Conservation (phyloP, 176 grass and related monocot genomes). For the Musa beccarii region DNA sequence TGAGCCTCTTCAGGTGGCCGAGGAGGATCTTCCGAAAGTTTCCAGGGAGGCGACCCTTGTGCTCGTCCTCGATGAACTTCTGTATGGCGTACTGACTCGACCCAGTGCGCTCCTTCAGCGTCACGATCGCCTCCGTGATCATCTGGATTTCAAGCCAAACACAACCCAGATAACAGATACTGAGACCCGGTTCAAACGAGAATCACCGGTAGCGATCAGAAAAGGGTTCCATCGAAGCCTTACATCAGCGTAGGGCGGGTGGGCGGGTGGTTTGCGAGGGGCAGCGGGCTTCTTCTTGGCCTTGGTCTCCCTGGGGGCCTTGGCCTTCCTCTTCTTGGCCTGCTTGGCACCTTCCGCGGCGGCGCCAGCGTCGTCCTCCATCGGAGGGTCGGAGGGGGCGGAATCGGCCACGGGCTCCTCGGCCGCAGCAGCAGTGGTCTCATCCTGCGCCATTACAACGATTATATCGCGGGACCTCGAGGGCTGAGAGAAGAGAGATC, state of each 20-base stretch:
- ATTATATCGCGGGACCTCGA: neutral
- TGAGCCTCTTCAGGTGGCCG: constrained; percentile 53
- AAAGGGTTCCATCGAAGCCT: neutral
- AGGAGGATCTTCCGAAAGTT: constrained; percentile 58
- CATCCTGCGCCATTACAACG: constrained; percentile 30
- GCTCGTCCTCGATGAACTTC: constrained; percentile 67
- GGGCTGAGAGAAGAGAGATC: no score
- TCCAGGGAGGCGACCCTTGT: constrained; percentile 35
- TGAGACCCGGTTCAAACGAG: neutral
- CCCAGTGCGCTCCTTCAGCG: constrained; percentile 66
- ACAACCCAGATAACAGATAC: neutral
- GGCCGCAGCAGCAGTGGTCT: constrained; percentile 11
- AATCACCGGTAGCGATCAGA: neutral
- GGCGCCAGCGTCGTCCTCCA: constrained; percentile 2
- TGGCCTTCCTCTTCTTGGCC: constrained; percentile 33
- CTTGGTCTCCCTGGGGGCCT: constrained; percentile 32
- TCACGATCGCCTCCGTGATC: constrained; percentile 60
- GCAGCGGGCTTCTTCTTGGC: constrained; percentile 28
- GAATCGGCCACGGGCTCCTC: neutral
- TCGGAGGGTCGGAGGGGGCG: neutral
- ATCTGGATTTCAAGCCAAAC: constrained; percentile 31
- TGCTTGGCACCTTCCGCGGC: neutral
- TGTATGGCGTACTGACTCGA: constrained; percentile 70
- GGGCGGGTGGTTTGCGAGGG: constrained; percentile 18
- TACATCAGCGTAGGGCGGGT: constrained; percentile 81